Base-by-base conservation (phyloP, 2,329 filamentous ascomycete species). In the Penicillium verrucosum region DNA sequence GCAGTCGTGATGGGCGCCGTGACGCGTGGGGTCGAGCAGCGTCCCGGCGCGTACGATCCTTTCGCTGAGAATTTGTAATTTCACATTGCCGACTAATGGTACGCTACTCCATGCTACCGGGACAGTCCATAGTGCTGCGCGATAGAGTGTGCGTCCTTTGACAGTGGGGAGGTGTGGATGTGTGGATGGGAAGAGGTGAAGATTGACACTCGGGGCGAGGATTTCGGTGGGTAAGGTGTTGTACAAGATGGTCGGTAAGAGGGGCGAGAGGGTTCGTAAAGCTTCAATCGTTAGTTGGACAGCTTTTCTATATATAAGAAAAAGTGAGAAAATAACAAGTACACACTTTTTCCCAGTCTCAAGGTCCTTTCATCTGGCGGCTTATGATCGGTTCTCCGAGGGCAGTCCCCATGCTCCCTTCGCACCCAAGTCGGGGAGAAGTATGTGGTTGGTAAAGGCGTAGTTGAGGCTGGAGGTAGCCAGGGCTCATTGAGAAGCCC, bases 41-140 rank as follows among this genome's bases (percentile, higher is more conserved):
- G 70, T 70, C 12, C 75, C 72, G 54, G 79, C 84, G 36, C 85
- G 84, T n/a, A 82, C 85, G 83, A 99, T 94, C 65, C 93, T 89
- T 78, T 96, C 92, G 12, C 90, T 93, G 18, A 96, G 75, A 51
- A 99, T 94, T 66, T 90, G 86, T 11, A 99, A 83, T 65, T 86
- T 87, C 43, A 97, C 90, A 68, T 96, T 96, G 63, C 93, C 92
- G 32, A 97, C 83, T 21, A 97, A 85, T 2, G 94, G 94, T 1
- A 99, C 83, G 29, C 90, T 86, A 68, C 95, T 95, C 94, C 94
- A 99, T 30, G 92, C 93, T 50, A 99, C 88, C 0, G 94, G 94
- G 0, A 92, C 92, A 0, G 94, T 97, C 92, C 92, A 97, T 37
- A 99, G 80, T 3, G 94, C 94, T 18, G 94, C 93, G 36, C 89